Conservation (phyloP, 768 basidiomycete genomes). For the Tephrocybe rancida region DNA sequence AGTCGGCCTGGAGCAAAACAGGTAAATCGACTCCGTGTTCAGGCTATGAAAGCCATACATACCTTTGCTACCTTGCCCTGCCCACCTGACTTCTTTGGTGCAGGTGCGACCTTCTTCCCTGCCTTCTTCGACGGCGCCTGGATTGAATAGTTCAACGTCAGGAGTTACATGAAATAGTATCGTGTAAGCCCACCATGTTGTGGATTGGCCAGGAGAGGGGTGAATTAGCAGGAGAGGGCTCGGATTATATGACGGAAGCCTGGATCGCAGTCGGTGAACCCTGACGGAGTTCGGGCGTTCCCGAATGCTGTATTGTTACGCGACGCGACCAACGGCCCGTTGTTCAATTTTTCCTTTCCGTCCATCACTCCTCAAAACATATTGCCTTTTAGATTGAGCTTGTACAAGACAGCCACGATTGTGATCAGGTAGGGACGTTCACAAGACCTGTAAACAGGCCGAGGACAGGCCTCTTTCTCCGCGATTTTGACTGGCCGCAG, state of each 20-base stretch:
- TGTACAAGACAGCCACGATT: too few relatives aligned
- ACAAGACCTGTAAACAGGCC: too few relatives aligned
- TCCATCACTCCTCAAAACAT: too few relatives aligned
- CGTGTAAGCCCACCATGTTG: slow-evolving; percentile 16
- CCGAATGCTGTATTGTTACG: slow-evolving; percentile 2
- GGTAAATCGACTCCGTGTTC: slow-evolving; percentile 15
- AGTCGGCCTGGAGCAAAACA: slow-evolving; percentile 81
- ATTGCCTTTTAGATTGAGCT: too few relatives aligned
- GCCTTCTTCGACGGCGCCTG: slow-evolving; percentile 91
- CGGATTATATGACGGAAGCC: neutral
- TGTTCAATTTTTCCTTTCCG: neutral
- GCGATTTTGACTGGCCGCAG: too few relatives aligned
- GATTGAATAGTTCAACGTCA: slow-evolving; percentile 1
- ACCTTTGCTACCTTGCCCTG: slow-evolving; percentile 80
- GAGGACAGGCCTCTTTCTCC: too few relatives aligned
- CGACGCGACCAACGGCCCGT: too few relatives aligned
- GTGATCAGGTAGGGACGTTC: too few relatives aligned
- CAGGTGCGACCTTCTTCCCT: slow-evolving; percentile 74
- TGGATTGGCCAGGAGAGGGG: neutral
- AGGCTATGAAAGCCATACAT: slow-evolving; percentile 11
- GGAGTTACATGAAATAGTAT: neutral
- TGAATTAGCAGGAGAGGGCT: neutral
- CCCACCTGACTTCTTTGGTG: slow-evolving; percentile 64
- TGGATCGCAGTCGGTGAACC: neutral
- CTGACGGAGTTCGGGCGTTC: slow-evolving; percentile 11